These are phyloP conservation scores for Erodium moschatum DNA, from an alignment of 441 rosid species.

Conservation along the genomic window DNA sequence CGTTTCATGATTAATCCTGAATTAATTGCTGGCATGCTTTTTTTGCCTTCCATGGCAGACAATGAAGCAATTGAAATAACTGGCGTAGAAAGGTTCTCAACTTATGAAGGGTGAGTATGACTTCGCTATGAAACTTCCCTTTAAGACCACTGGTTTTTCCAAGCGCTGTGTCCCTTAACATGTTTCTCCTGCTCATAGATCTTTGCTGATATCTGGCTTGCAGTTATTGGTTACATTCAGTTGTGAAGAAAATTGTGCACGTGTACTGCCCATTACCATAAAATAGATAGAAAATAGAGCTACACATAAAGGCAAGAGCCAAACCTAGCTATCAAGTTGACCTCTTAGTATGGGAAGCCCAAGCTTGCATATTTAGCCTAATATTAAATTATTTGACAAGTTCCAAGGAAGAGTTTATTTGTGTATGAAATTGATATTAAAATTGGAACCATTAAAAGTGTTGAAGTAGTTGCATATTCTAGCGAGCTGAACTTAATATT, in stretches of 20 bases:
- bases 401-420: not conserved
- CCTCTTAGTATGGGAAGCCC: not conserved
- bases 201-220: not conserved
- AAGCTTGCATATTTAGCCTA: not conserved
- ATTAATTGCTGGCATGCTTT: slow-evolving; percentile 80
- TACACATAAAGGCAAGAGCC: not conserved
- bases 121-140: not conserved
- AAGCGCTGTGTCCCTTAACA: not conserved
- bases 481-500: not conserved
- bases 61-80: slow-evolving; percentile 81
- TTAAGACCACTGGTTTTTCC: not conserved
- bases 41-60: slow-evolving; percentile 79
- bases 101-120: slow-evolving; percentile 64
- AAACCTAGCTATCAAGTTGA: too few species aligned
- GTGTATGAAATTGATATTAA: not conserved
- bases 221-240: not conserved
- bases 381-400: not conserved
- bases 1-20: slow-evolving; percentile 95
- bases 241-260: not conserved
- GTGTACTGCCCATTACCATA: not conserved
- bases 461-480: not conserved
- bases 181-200: not conserved
- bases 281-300: not conserved
- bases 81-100: slow-evolving; percentile 76
- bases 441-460: not conserved